Evolutionary conservation across 1,284 basidiomycete species (phyloP).

Genomic region (Sanguinoderma infundibulare): DNA sequence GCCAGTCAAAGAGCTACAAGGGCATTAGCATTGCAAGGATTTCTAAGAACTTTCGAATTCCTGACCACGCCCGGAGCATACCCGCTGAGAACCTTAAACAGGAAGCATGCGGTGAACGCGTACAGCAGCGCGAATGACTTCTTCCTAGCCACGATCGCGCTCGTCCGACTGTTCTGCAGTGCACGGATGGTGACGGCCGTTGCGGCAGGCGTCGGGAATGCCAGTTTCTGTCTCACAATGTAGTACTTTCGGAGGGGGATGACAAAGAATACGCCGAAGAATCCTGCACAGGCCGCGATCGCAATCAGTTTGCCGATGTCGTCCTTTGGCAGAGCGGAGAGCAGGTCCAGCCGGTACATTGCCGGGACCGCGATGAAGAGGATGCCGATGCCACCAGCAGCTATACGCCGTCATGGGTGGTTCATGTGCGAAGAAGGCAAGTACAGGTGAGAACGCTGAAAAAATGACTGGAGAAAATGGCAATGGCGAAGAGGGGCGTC

Average conservation of each 20-base stretch:
- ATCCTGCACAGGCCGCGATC: slow-evolving; percentile 59
- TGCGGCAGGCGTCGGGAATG: slow-evolving; percentile 73
- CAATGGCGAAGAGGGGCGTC: slow-evolving; percentile 2
- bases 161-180: slow-evolving; percentile 56
- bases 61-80: slow-evolving; percentile 63
- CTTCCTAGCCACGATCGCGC: slow-evolving; percentile 56
- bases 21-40: too few species aligned
- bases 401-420: slow-evolving; percentile 11
- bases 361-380: slow-evolving; percentile 72
- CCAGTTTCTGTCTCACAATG: slow-evolving; percentile 69
- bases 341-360: slow-evolving; percentile 62
- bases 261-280: slow-evolving; percentile 73
- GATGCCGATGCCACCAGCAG: slow-evolving; percentile 63
- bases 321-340: slow-evolving; percentile 47
- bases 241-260: slow-evolving; percentile 69
- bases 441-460: slow-evolving; percentile 5
- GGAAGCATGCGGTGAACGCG: slow-evolving; percentile 54
- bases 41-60: neutral
- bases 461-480: slow-evolving; percentile 2
- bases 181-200: slow-evolving; percentile 74
- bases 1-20: slow-evolving; percentile 63
- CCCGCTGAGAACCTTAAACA: slow-evolving; percentile 61
- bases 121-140: slow-evolving; percentile 58
- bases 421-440: neutral
- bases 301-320: slow-evolving; percentile 63